These are phyloP conservation scores for Huntiella decipiens DNA, from an alignment of 2,329 filamentous ascomycete genomes.

Conservation along the genomic window DNA sequence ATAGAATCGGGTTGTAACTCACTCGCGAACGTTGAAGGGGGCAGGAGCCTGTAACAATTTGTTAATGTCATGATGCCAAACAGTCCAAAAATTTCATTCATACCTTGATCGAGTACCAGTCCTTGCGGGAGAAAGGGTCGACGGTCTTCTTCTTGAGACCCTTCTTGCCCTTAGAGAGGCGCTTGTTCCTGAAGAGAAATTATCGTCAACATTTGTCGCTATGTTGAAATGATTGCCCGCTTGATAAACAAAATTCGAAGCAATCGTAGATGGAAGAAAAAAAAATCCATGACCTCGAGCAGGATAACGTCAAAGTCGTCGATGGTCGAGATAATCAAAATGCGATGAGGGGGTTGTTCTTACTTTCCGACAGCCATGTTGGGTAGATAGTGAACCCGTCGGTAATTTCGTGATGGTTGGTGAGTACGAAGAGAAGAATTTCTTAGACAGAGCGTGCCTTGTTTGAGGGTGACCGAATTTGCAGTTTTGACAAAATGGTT, in stretches of 20 bases:
- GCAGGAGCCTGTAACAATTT: slow-evolving; percentile 52
- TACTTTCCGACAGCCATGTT: slow-evolving; percentile 44
- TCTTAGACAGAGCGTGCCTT: slow-evolving; percentile 7
- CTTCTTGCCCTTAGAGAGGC: slow-evolving; percentile 99
- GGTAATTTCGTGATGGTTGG: slow-evolving; percentile 24
- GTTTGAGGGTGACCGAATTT: slow-evolving; percentile 12
- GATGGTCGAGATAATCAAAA: slow-evolving; percentile 1
- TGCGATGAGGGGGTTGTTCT: slow-evolving; percentile 15
- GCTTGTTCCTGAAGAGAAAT: slow-evolving; percentile 65
- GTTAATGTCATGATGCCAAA: slow-evolving; percentile 14
- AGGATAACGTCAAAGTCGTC: background rate
- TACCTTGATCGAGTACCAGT: slow-evolving; percentile 97
- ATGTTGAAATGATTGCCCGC: background rate
- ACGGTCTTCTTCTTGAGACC: slow-evolving; percentile 98
- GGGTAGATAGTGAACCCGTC: slow-evolving; percentile 29
- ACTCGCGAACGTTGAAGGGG: slow-evolving; percentile 93
- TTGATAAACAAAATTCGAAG: background rate
- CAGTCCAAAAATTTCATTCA: slow-evolving; percentile 14
- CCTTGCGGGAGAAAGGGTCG: slow-evolving; percentile 96
- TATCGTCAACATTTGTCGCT: slow-evolving; percentile 13
- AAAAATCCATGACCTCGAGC: background rate
- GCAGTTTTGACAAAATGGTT: slow-evolving; percentile 10
- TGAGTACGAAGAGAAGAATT: slow-evolving; percentile 11
- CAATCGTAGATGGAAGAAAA: background rate
- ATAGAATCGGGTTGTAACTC: slow-evolving; percentile 26